phyloP scores from a whole-genome alignment of 1,284 basidiomycete genomes.

The Hemileccinum hortonii region DNA sequence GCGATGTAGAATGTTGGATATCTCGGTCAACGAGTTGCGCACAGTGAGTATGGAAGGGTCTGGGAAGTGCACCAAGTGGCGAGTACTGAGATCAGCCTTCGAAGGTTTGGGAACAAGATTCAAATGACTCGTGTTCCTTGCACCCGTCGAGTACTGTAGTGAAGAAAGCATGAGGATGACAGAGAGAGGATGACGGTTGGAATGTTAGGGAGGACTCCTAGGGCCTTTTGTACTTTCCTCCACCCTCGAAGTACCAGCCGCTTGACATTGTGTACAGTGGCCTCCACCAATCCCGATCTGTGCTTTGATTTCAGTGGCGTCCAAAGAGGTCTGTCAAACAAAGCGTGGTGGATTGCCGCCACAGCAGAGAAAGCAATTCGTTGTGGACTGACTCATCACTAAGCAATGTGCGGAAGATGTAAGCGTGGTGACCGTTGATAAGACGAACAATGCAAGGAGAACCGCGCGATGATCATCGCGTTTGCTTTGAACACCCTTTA shows the following conservation, averaged over 20 bases:
- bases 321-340: conserved; percentile 15
- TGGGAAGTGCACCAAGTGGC: conserved; percentile 1
- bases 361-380: conserved; percentile 12
- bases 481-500: conserved; percentile 6
- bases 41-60: neutral
- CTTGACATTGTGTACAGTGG: conserved; percentile 8
- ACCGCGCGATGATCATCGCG: neutral
- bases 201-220: neutral
- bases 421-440: conserved; percentile 10
- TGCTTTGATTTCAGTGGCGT: conserved; percentile 22
- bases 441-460: conserved; percentile 24
- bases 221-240: conserved; percentile 25
- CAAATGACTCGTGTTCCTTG: conserved; percentile 1
- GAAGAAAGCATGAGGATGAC: conserved; percentile 8
- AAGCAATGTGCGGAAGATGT: neutral
- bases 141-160: neutral
- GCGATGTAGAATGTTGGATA: conserved; percentile 4
- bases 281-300: conserved; percentile 2
- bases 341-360: conserved; percentile 17
- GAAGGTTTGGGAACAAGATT: neutral
- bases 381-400: conserved; percentile 10
- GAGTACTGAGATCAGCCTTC: neutral
- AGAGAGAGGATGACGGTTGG: neutral
- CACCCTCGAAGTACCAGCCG: conserved; percentile 4
- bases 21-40: conserved; percentile 6